These are phyloP conservation scores for Solanum piurae DNA, from an alignment of 257 asterid genomes.

Conservation along the genomic window DNA sequence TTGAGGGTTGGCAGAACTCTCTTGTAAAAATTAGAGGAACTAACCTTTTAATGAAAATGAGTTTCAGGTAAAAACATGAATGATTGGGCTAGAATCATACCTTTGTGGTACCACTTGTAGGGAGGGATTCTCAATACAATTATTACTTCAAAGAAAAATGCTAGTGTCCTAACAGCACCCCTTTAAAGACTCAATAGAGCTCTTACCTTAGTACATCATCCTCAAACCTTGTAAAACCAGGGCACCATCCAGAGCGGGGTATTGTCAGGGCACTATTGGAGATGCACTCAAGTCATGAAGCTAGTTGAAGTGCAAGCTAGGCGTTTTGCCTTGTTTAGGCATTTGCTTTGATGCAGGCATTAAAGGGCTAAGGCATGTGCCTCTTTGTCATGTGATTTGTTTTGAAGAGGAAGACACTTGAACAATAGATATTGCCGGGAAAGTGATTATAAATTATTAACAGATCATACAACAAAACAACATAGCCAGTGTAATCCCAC, in stretches of 20 bases:
- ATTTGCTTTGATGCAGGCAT: not conserved
- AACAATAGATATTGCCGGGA: not conserved
- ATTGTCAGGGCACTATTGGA: not conserved
- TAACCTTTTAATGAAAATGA: not conserved
- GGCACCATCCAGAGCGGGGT: not conserved
- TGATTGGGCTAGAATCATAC: not conserved
- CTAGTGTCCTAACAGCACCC: not conserved
- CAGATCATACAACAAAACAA: not conserved
- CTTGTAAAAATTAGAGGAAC: not conserved
- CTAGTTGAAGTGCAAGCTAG: not conserved
- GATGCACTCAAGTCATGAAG: not conserved
- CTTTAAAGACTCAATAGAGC: not conserved
- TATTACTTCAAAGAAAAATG: not conserved
- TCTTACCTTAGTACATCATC: not conserved
- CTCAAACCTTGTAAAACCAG: not conserved
- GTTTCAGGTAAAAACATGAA: not conserved
- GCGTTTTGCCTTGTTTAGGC: not conserved
- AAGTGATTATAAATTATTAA: not conserved
- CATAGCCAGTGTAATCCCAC: not conserved
- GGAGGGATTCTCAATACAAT: not conserved
- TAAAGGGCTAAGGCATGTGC: not conserved
- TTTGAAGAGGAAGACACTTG: not conserved
- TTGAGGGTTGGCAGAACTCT: not conserved
- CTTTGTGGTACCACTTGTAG: not conserved
- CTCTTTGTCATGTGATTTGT: not conserved